Evolutionary conservation across 2,329 filamentous ascomycete species (phyloP), one percentile per base, ranked within the genome.

Genomic region (Ilyonectria mors-panacis): DNA sequence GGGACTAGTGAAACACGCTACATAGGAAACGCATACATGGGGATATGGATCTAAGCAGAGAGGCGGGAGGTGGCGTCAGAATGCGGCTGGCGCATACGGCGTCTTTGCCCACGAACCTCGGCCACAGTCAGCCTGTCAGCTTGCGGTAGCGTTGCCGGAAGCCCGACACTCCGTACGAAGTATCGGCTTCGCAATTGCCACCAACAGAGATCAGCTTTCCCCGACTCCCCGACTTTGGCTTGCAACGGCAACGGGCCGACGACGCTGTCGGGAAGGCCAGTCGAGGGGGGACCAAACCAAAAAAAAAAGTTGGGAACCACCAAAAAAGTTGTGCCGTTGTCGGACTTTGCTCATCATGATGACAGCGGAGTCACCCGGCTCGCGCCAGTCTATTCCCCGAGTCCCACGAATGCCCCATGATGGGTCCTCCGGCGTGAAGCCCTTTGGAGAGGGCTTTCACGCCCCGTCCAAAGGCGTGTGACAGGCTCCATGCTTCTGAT

Each of bases 21-120:
- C 39, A n/a, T n/a, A 42, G 39, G 8, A 51, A 51, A 33, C 28
- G 13, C 23, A 48, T 48, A 48, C 23, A 19, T 17, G 8, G 6
- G 28, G 17, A 7, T 60, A 65, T 73, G 64, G 67, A 53, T 55
- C 48, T 67, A 69, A 69, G 71, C 70, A 70, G 69, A 70, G 71
- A 65, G 57, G 64, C 15, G 39, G 17, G n/a, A n/a, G 15, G 39
- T 51, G 63, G 55, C 59, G 61, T 51, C 62, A 60, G 45, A 66
- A 44, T 35, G 66, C 64, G 63, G 65, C 59, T 67, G 59, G 67
- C 63, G 59, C 70, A 67, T 65, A 65, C 60, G 65, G 68, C 64
- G 63, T 56, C 58, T 67, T 60, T 57, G 35, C n/a, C 37, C 45
- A 59, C 15, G 48, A 55, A 42, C 53, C 53, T 56, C 35, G 35